Evolutionary conservation across 441 rosid species (phyloP), one percentile per base, ranked within the genome.

Genomic region (Erysimum cheiri): DNA sequence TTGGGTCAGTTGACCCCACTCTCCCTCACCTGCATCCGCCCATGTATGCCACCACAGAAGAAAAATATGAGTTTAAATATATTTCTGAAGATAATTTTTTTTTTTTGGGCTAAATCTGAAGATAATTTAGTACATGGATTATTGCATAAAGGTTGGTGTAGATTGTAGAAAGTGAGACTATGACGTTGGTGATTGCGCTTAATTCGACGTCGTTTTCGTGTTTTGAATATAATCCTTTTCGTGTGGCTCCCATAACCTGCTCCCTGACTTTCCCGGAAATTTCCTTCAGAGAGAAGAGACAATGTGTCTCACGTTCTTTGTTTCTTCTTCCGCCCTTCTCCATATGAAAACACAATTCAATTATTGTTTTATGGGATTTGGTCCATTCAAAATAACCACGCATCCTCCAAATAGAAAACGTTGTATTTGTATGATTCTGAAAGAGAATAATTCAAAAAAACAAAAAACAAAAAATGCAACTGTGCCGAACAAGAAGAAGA

Each of bases 211-310:
- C 68, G 65, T 54, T 73, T 60, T 67, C 15, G 5, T 9, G 4
- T 60, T 44, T 49, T 60, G n/a, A 44, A 15, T 10, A 40, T 40
- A 24, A 32, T 31, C 59, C n/a, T 46, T 31, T 1, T 66, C 77
- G 62, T 59, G 14, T 58, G 72, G 77, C 54, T 73, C 76, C 64
- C 33, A 47, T 29, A 40, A 56, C 49, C 29, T 13, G 11, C 72
- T 73, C 19, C 36, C 40, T 62, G 64, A 75, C 53, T 50, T 75
- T 75, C 78, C 71, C 1, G 66, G 78, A 75, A 75, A 24, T 56
- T 75, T 62, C 78, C 70, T 48, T 3, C 3, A 15, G 60, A 61
- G 22, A 22, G 10, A 43, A 31, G 68, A 53, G 31, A n/a, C 10
- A 37, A 3, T 8, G 36, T 57, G 53, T 37, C 49, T 48, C 52